Evolutionary conservation across 78 protist species (phyloP), one percentile per base, ranked within the genome.

Genomic region (Diacronema lutheri): DNA sequence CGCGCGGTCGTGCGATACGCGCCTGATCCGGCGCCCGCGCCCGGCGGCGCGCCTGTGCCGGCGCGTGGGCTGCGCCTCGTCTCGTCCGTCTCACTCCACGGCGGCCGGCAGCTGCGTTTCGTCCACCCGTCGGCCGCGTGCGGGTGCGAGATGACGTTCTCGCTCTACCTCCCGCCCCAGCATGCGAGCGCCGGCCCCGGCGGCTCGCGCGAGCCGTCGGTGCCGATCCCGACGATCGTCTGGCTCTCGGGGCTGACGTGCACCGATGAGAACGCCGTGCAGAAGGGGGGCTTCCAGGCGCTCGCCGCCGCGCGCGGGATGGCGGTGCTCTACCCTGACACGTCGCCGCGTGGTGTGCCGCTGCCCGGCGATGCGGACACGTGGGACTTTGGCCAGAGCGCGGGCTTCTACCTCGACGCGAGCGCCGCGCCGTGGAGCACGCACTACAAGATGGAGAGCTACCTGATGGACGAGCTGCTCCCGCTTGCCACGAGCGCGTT

Each of bases 321-420:
- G 23, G 60, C 88, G 20, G 40, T 94, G 37, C 86, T 93, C 73
- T 61, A 84, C 66, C 97, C 98, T 0, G 98, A 96, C 91, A 96
- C 97, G 11, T 82, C 91, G 62, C 98, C 98, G 26, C 86, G 93
- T 77, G 95, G 94, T 26, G 86, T 84, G 11, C 16, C 16, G 50
- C 50, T 64, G 31, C 31, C 10, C 38, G 90, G 88, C 50, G 50
- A 44, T 3, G 7, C 3, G 50, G 50, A 44, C 44, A 4, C 35
- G 25, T 95, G 89, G 87, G 87, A 85, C 72, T 71, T 93, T 66
- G 97, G 96, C 29, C 4, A 31, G 31, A 97, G 96, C 38, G 97
- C 98, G 2, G 96, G 97, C 33, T 96, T 94, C 83, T 96, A 96
- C 72, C 68, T 96, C 21, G 84, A 95, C 78, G 94, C 98, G 19